These are phyloP conservation scores for Aspergillus coremiiformis DNA, from an alignment of 495 filamentous ascomycete species.

Conservation along the genomic window DNA sequence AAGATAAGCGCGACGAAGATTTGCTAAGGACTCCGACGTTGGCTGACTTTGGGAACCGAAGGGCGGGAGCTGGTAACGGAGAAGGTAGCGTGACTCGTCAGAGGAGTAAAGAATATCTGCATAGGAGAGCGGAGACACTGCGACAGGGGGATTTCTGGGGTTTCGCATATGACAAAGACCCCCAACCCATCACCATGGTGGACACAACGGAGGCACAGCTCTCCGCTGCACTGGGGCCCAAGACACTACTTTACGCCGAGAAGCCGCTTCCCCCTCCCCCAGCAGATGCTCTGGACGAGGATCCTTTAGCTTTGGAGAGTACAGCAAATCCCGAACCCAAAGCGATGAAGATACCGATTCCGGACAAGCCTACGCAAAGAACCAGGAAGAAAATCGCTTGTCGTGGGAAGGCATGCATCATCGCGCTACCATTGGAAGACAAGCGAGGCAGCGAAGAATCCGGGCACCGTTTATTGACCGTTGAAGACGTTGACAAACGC, in stretches of 20 bases:
- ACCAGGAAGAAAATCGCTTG: slow-evolving; percentile 46
- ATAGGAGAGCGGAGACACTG: slow-evolving; percentile 56
- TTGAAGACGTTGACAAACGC: slow-evolving; percentile 54
- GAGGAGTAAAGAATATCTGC: slow-evolving; percentile 39
- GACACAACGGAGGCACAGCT: slow-evolving; percentile 25
- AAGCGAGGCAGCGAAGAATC: slow-evolving; percentile 49
- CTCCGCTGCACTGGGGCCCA: slow-evolving; percentile 12
- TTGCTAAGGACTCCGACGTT: slow-evolving; percentile 39
- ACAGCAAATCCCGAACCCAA: slow-evolving; percentile 7
- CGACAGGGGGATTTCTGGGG: slow-evolving; percentile 52
- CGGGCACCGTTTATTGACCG: slow-evolving; percentile 51
- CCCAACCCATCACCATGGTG: slow-evolving; percentile 28
- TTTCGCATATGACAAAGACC: slow-evolving; percentile 40
- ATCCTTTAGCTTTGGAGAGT: background rate
- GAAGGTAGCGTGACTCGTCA: slow-evolving; percentile 23
- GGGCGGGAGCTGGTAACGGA: slow-evolving; percentile 8
- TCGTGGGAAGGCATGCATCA: slow-evolving; percentile 66
- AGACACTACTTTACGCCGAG: slow-evolving; percentile 25
- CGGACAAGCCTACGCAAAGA: slow-evolving; percentile 24
- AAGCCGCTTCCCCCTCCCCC: slow-evolving; percentile 45
- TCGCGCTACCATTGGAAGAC: slow-evolving; percentile 63
- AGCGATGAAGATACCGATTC: slow-evolving; percentile 8
- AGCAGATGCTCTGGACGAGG: slow-evolving; percentile 17
- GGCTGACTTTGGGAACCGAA: slow-evolving; percentile 32
- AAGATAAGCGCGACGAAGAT: slow-evolving; percentile 33